Evolutionary conservation across 1,284 basidiomycete genomes (phyloP), one percentile per base, ranked within the genome.

Genomic region (Puccinia triticina): DNA sequence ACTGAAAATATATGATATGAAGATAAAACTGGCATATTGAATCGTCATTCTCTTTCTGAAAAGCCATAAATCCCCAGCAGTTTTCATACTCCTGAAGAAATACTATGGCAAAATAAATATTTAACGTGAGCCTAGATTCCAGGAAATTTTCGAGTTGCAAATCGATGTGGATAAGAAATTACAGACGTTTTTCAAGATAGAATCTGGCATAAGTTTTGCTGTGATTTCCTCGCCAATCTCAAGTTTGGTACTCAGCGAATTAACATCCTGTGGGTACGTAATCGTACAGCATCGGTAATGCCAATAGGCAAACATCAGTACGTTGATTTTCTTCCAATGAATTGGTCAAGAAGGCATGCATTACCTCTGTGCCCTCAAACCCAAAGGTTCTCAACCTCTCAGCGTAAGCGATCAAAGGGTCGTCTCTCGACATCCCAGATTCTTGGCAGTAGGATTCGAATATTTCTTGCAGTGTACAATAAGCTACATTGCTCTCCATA

Each of bases 11-110:
- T 94, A 98, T 11, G 95, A 97, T 90, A 97, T 92, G 90, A 99
- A 99, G 85, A 93, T 93, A 59, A 91, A 91, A 0, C 94, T 90
- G 0, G 97, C 94, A 64, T 94, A 90, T 87, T 99, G 96, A 64
- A 93, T 88, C 14, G 96, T 93, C 87, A 99, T 98, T 87, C 98
- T 95, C 89, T 98, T 99, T 84, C 97, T 92, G 91, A 98, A 94
- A 83, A 94, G 91, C 96, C 96, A 99, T 7, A 99, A 90, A 85
- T 97, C 95, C 83, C 91, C 91, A 0, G 96, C 92, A 5, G 90
- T 91, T 40, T 90, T 89, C 94, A 98, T 97, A 34, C 92, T 93
- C 73, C 91, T 91, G 66, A 92, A 90, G 92, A 99, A 94, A 87
- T 95, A 99, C 93, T 97, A 86, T 4, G 14, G 55, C 14, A n/a